Evolutionary conservation across 768 basidiomycete species (phyloP).

Genomic region (Mycena venus): DNA sequence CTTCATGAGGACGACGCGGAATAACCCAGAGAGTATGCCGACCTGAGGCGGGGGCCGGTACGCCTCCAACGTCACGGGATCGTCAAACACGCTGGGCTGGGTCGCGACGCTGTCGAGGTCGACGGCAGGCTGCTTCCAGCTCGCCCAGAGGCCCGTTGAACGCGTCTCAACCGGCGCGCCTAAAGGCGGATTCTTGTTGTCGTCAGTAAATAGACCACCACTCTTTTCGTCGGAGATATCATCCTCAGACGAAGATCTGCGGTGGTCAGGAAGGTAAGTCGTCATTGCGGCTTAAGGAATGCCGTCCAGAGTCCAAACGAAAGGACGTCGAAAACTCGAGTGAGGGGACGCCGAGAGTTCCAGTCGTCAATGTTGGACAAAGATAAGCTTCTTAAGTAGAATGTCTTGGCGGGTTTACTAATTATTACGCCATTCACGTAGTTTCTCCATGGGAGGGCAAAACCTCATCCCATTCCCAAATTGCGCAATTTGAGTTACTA

Average conservation of each 20-base stretch:
- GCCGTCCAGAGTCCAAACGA: background rate
- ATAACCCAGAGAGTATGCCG: background rate
- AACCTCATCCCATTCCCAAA: no score
- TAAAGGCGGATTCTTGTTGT: conserved; percentile 44
- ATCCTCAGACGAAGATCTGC: conserved; percentile 13
- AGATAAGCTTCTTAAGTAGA: background rate
- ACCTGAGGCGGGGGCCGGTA: conserved; percentile 62
- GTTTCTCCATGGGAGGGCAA: background rate
- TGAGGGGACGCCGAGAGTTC: background rate
- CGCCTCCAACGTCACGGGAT: conserved; percentile 61
- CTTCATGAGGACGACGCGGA: background rate
- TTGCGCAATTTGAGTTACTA: conserved; percentile 12
- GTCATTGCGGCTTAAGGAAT: background rate
- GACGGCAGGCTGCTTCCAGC: conserved; percentile 39
- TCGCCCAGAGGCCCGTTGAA: conserved; percentile 45
- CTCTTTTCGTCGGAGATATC: conserved; percentile 20
- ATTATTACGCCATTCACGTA: conserved; percentile 1
- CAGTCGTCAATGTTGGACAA: background rate
- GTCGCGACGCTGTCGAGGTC: conserved; percentile 70
- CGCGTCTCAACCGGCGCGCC: conserved; percentile 44
- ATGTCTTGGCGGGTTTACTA: background rate
- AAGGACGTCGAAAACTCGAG: background rate
- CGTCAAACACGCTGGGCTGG: conserved; percentile 74
- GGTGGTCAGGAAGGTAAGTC: conserved; percentile 17
- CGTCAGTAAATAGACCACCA: conserved; percentile 10